A percentile compares a stretch with the other conserved stretches of the same genome.
Conservation (phyloP, 108 stramenopile species). For the Nitzschia sp. region DNA sequence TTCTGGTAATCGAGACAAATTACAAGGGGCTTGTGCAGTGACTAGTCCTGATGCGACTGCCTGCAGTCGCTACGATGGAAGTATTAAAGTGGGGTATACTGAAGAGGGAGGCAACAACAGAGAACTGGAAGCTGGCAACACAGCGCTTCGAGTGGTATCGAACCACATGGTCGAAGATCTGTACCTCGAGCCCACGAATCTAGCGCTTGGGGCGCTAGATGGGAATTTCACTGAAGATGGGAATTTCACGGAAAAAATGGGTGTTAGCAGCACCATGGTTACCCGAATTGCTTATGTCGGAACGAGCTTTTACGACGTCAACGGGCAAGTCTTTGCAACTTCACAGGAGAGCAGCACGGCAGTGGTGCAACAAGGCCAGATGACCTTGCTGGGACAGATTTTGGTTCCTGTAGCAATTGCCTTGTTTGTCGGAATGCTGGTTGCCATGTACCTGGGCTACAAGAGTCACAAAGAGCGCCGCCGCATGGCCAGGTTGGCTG, state of each 20-base stretch:
- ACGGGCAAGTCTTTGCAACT: neutral
- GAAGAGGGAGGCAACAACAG: constrained; percentile 5
- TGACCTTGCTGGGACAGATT: constrained; percentile 2
- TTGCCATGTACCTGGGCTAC: neutral
- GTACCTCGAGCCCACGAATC: constrained; percentile 12
- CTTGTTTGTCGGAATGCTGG: constrained; percentile 3
- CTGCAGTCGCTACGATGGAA: constrained; percentile 17
- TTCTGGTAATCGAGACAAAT: constrained; percentile 1
- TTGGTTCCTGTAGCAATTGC: constrained; percentile 2
- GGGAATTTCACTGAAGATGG: neutral
- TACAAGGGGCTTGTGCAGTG: constrained; percentile 4
- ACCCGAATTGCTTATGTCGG: constrained; percentile 7
- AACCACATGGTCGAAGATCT: neutral
- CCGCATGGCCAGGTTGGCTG: neutral
- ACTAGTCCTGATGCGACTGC: neutral
- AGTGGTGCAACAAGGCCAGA: neutral
- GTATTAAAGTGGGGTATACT: constrained; percentile 13
- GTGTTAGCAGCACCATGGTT: neutral
- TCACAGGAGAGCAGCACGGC: neutral
- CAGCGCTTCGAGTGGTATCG: constrained; percentile 4
- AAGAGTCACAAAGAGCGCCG: neutral
- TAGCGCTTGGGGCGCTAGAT: neutral
- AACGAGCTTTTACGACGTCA: constrained; percentile 12
- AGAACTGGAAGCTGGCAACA: constrained; percentile 5
- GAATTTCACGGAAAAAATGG: too few species aligned